Base-by-base conservation (phyloP, 106 monocot species). In the Dioscorea zingiberensis region DNA sequence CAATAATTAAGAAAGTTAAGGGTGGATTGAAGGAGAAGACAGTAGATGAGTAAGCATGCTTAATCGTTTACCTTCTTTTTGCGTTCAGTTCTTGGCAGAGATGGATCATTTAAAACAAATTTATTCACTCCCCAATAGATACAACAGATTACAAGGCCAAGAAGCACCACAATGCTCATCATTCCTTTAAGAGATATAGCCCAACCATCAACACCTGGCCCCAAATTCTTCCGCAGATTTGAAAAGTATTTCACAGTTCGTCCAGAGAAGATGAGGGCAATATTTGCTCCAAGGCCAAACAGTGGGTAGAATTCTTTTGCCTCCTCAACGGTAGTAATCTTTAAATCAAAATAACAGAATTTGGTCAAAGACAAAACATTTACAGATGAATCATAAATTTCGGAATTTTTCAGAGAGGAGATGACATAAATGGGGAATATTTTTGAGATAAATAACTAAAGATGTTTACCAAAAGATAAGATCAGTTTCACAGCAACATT, bases 291-390 rank as follows among this genome's bases (percentile, higher is more conserved):
- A 21, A 95, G 90, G 27, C 94, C 94, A 70, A 95, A 95, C 17
- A 95, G 47, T 19, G 94, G 94, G 74, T 95, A 95, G 69, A 95
- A 95, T 64, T 95, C 87, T 76, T 91, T 91, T 21, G 94, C 94
- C 77, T 95, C 94, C 64, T 95, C 94, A 44, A 95, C 85, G 15
- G 90, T 95, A 25, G 94, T 95, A 72, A 95, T 95, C 94, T 95
- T 83, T 71, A 68, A 67, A 24, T 58, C 27, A 1, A 63, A 21
- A 13, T 27, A 6, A 38, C 38, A 38, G 38, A 8, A 38, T 38
- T 38, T 8, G 38, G 0, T 38, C 38, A 38, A 38, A 38, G 38
- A 6, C 4, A 38, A n/a, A n/a, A 38, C 4, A 38, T 38, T 38
- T 38, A 6, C 3, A 38, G 38, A 38, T 38, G 10, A 38, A 1